Base-by-base conservation (phyloP, 2,329 filamentous ascomycete genomes). In the Fusarium sp. region DNA sequence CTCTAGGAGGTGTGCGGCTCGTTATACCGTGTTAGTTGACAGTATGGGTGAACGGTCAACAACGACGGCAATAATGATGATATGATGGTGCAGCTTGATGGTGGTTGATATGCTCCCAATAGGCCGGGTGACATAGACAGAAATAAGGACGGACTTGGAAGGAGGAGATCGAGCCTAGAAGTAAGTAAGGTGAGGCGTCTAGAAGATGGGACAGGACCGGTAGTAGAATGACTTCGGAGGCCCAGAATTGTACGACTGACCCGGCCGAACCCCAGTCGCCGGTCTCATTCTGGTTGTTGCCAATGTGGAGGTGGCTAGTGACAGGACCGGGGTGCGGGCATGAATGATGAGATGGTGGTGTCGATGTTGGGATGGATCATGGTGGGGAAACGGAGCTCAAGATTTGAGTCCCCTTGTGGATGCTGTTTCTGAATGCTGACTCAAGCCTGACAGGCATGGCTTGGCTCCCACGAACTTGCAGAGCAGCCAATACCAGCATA, bases 241-340 rank as follows among this genome's bases (percentile, higher is more conserved):
- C 64, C 77, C 73, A 73, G 69, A 71, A 76, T 77, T 79, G 75
- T 64, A 79, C 77, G 70, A 79, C 77, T 76, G 77, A 76, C 77
- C 77, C 70, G 68, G 78, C 74, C 64, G 48, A 69, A 77, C 77
- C 77, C 77, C 71, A 69, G 77, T 77, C 76, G 65, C 68, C 73
- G 63, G 73, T 78, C 75, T 78, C 77, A 71, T 75, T 78, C 73
- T 75, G 70, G 75, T 77, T 64, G 77, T 78, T 73, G 68, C 74
- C 77, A 76, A 75, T 79, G 77, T 79, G 77, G 77, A 79, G 77
- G 77, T 79, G 77, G 77, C 77, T 78, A 79, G 77, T 79, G 77
- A 77, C 70, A 76, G 74, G 75, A 76, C 77, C 65, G 66, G 77
- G 77, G 77, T 74, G 58, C 59, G 66, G 65, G 70, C 76, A 78